A percentile compares a stretch with the other conserved stretches of the same genome.
Evolutionary conservation across 208 protist genomes (phyloP).

Genomic region (Acanthamoeba lenticulata): DNA sequence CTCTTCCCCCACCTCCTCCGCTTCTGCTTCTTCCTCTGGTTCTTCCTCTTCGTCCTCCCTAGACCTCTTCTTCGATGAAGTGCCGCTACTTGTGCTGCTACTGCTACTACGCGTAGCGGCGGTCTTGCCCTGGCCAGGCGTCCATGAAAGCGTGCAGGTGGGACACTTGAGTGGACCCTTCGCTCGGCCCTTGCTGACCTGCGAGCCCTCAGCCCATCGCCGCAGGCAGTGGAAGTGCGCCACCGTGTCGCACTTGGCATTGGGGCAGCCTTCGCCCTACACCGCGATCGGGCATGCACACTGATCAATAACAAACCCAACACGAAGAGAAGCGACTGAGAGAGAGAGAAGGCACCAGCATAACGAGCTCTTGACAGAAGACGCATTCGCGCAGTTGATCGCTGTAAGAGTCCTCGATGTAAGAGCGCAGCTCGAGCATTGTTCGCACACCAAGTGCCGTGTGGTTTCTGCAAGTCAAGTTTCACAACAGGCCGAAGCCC

Average conservation of each 20-base stretch:
- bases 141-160: background rate
- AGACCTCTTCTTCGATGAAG: background rate
- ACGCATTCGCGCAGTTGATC: constrained; percentile 39
- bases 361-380: constrained; percentile 26
- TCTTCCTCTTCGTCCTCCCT: background rate
- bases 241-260: background rate
- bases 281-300: too few relatives aligned
- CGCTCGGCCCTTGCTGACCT: background rate
- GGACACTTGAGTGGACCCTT: constrained; percentile 18
- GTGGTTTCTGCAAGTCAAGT: too few relatives aligned
- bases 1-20: too few relatives aligned
- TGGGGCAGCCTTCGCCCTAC: constrained; percentile 15
- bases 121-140: background rate
- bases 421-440: constrained; percentile 20
- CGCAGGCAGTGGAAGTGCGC: constrained; percentile 32
- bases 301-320: background rate
- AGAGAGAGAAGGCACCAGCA: background rate
- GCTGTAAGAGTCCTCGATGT: background rate
- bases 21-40: too few relatives aligned
- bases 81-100: background rate
- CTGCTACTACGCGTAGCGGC: background rate
- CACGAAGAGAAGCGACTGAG: background rate
- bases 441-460: background rate
- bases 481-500: too few relatives aligned
- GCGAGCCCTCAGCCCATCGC: background rate